These are phyloP conservation scores for Cicer chorassanicum DNA, from an alignment of 306 rosid genomes.

Conservation along the genomic window DNA sequence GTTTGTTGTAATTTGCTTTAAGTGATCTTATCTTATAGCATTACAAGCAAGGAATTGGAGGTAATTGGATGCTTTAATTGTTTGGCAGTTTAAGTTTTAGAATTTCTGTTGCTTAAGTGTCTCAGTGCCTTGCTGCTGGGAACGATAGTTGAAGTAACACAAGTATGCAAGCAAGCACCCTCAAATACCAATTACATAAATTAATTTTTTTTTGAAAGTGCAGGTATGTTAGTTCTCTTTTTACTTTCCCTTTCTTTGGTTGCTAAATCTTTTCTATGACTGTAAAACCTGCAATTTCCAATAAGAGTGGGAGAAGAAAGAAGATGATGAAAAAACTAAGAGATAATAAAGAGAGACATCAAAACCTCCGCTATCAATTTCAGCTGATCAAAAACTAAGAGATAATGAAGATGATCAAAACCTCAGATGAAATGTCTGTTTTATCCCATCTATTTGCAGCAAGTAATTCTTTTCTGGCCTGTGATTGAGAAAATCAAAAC, in stretches of 20 bases:
- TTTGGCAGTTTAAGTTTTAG: neutral
- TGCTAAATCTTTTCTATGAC: neutral
- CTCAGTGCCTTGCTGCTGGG: slow-evolving; percentile 6
- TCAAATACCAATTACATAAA: neutral
- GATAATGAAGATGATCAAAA: no score
- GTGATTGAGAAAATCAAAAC: neutral
- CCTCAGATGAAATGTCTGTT: neutral
- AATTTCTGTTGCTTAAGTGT: neutral
- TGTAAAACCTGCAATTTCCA: neutral
- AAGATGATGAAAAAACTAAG: neutral
- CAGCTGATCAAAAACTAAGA: no score
- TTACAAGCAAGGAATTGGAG: neutral
- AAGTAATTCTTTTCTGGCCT: neutral
- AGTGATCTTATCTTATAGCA: neutral
- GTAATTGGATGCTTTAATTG: neutral
- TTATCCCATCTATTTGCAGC: neutral
- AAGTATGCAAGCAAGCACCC: neutral
- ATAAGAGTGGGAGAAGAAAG: neutral
- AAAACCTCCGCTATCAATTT: neutral
- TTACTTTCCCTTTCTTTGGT: neutral
- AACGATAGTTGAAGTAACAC: slow-evolving; percentile 5
- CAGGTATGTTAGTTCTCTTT: neutral
- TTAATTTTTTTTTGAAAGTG: neutral
- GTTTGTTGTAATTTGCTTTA: neutral
- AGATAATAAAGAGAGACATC: neutral